phyloP scores from a whole-genome alignment of 441 rosid species.

The Rhodomyrtus psidioides region DNA sequence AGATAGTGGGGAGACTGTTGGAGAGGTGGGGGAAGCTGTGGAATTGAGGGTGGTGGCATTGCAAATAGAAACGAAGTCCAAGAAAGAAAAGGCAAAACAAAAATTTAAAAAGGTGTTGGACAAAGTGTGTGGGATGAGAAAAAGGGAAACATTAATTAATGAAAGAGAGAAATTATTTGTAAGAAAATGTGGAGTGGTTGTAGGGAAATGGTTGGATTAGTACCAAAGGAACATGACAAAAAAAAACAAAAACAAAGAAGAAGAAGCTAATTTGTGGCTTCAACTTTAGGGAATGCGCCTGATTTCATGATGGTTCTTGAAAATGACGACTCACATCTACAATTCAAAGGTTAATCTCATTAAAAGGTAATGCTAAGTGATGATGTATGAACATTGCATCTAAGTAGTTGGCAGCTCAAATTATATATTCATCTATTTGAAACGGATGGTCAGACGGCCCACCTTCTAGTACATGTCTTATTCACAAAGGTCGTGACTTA shows the following conservation, averaged over 20 bases:
- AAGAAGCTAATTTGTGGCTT: slow-evolving; percentile 21
- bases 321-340: slow-evolving; percentile 23
- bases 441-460: not conserved
- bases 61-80: slow-evolving; percentile 17
- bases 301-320: slow-evolving; percentile 29
- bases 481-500: not conserved
- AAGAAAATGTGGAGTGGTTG: slow-evolving; percentile 7
- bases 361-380: not conserved
- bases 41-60: slow-evolving; percentile 13
- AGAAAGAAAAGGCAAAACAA: slow-evolving; percentile 13
- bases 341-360: not conserved
- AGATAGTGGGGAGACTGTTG: slow-evolving; percentile 24
- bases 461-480: not conserved
- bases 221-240: slow-evolving; percentile 26
- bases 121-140: not conserved
- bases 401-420: not conserved
- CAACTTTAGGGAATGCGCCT: slow-evolving; percentile 29
- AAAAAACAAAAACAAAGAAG: not conserved
- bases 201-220: slow-evolving; percentile 27
- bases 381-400: not conserved
- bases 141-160: not conserved
- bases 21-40: slow-evolving; percentile 15
- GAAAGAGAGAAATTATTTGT: not conserved
- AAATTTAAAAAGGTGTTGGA: not conserved
- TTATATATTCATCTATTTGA: not conserved